Evolutionary conservation across 2,329 filamentous ascomycete species (phyloP).

Genomic region (Cadophora malorum): DNA sequence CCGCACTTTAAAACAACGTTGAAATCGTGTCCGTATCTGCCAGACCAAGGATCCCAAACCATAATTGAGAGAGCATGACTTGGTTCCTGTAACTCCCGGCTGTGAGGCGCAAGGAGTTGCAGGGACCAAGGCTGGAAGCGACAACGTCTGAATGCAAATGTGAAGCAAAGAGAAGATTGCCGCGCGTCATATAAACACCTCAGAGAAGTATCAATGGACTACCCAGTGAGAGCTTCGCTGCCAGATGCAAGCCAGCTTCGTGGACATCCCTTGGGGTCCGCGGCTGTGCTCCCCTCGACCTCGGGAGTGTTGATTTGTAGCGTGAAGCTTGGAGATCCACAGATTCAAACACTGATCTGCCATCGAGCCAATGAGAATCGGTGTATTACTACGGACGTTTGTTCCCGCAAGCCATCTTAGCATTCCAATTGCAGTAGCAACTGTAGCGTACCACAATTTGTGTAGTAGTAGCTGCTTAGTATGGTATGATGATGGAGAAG

Average conservation of each 20-base stretch:
- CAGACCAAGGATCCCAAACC: conserved; percentile 7
- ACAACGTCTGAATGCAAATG: not conserved
- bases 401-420: not conserved
- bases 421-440: conserved; percentile 7
- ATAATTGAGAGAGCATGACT: conserved; percentile 7
- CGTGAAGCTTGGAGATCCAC: not conserved
- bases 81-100: not conserved
- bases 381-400: not conserved
- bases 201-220: not conserved
- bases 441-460: not conserved
- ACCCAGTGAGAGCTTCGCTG: not conserved
- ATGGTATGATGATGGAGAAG: not conserved
- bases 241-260: conserved; percentile 4
- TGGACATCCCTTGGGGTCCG: not conserved
- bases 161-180: conserved; percentile 2
- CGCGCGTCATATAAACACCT: conserved; percentile 6
- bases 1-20: conserved; percentile 11
- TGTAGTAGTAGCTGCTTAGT: not conserved
- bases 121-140: not conserved
- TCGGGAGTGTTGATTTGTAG: not conserved
- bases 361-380: conserved; percentile 8
- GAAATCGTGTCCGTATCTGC: conserved; percentile 2
- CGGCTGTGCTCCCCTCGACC: conserved; percentile 2
- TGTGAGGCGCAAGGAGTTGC: conserved; percentile 11
- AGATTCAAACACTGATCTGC: not conserved